phyloP scores from a whole-genome alignment of 805 yeast species.

The Teunomyces cretensis region DNA sequence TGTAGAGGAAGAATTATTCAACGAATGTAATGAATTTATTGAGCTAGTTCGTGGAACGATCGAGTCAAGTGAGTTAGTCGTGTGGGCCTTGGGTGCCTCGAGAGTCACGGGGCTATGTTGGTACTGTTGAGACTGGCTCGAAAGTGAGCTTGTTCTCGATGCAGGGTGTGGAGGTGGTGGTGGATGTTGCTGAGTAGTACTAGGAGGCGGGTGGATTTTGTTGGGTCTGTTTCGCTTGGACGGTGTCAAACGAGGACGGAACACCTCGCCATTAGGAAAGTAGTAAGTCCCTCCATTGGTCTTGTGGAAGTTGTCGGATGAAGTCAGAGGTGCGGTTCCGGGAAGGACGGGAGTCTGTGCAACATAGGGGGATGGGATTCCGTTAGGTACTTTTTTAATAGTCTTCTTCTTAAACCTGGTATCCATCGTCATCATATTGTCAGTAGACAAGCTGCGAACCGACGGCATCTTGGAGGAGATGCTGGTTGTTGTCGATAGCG shows the following conservation, averaged over 20 bases:
- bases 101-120: not conserved
- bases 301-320: constrained; percentile 12
- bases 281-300: constrained; percentile 28
- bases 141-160: constrained; percentile 6
- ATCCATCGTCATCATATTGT: constrained; percentile 36
- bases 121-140: constrained; percentile 4
- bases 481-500: constrained; percentile 6
- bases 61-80: constrained; percentile 5
- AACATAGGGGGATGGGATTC: not conserved
- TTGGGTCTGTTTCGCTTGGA: constrained; percentile 40
- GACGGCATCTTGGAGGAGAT: not conserved
- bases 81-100: not conserved
- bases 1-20: not conserved
- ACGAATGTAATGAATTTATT: not conserved
- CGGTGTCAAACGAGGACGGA: constrained; percentile 46
- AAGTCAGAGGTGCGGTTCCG: not conserved
- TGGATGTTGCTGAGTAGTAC: not conserved
- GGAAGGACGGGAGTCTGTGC: not conserved
- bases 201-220: constrained; percentile 16
- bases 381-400: constrained; percentile 22
- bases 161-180: not conserved
- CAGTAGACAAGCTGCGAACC: constrained; percentile 35
- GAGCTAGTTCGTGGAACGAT: constrained; percentile 2
- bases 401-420: constrained; percentile 39
- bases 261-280: constrained; percentile 57